A percentile compares a stretch with the other conserved stretches of the same genome.
Conservation (phyloP, 148 eudicot species). For the Euryodendron excelsum region DNA sequence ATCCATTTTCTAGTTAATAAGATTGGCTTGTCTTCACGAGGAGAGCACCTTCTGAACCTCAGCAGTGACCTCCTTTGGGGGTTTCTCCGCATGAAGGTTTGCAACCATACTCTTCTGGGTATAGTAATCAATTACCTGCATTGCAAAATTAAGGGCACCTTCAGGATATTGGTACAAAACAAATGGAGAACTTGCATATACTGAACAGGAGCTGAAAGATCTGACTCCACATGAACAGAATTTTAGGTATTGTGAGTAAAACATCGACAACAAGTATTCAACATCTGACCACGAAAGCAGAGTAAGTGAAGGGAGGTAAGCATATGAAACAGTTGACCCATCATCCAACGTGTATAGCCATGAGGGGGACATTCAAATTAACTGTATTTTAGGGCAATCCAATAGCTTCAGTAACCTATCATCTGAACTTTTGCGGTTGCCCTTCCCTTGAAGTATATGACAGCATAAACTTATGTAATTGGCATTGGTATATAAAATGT, state of each 20-base stretch:
- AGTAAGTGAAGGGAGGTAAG: neutral
- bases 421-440: neutral
- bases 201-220: neutral
- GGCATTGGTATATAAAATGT: too few species aligned
- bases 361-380: neutral
- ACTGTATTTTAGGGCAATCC: neutral
- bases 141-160: neutral
- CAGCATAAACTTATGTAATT: neutral
- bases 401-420: neutral
- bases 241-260: neutral
- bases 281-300: too few species aligned
- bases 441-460: neutral
- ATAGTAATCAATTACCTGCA: constrained; percentile 72
- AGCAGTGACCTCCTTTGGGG: constrained; percentile 39
- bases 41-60: constrained; percentile 46
- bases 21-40: constrained; percentile 12
- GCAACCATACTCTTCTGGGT: constrained; percentile 57
- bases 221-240: neutral
- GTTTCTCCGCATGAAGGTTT: constrained; percentile 75
- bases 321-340: neutral
- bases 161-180: neutral
- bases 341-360: neutral
- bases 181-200: neutral
- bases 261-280: neutral
- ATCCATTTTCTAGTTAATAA: neutral